Conservation (phyloP, 2,329 filamentous ascomycete genomes). For the Microcyclospora tardicrescens region DNA sequence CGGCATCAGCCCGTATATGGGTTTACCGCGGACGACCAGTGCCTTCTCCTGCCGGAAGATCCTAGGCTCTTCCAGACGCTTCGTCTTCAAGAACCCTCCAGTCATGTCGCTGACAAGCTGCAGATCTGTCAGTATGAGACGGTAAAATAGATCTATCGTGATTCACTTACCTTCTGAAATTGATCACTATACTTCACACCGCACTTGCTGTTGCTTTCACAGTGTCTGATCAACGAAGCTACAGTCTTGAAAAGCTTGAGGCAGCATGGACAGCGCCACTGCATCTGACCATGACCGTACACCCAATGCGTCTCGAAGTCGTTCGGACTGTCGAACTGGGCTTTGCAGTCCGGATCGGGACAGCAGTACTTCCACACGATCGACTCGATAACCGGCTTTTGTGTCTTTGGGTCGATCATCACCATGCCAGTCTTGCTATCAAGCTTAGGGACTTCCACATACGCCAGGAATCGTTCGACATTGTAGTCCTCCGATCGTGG, state of each 20-base stretch:
- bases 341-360: slow-evolving; percentile 38
- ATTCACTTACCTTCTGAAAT: slow-evolving; percentile 17
- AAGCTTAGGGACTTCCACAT: slow-evolving; percentile 13
- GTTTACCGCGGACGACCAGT: too few species aligned
- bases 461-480: slow-evolving; percentile 13
- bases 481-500: slow-evolving; percentile 1
- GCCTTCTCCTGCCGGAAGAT: slow-evolving; percentile 1
- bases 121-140: neutral
- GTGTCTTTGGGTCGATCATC: slow-evolving; percentile 35
- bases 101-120: slow-evolving; percentile 27
- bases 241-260: slow-evolving; percentile 27
- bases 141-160: neutral
- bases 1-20: too few species aligned
- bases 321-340: slow-evolving; percentile 12
- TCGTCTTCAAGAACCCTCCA: slow-evolving; percentile 26
- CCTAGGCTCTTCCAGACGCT: slow-evolving; percentile 5
- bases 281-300: slow-evolving; percentile 21
- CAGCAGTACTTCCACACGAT: slow-evolving; percentile 39
- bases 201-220: slow-evolving; percentile 25
- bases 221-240: slow-evolving; percentile 28
- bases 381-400: slow-evolving; percentile 33
- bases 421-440: slow-evolving; percentile 26
- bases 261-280: slow-evolving; percentile 28
- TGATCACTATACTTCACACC: slow-evolving; percentile 24
- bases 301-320: slow-evolving; percentile 27